These are phyloP conservation scores for Murraya paniculata DNA, from an alignment of 345 rosid species.

Conservation along the genomic window DNA sequence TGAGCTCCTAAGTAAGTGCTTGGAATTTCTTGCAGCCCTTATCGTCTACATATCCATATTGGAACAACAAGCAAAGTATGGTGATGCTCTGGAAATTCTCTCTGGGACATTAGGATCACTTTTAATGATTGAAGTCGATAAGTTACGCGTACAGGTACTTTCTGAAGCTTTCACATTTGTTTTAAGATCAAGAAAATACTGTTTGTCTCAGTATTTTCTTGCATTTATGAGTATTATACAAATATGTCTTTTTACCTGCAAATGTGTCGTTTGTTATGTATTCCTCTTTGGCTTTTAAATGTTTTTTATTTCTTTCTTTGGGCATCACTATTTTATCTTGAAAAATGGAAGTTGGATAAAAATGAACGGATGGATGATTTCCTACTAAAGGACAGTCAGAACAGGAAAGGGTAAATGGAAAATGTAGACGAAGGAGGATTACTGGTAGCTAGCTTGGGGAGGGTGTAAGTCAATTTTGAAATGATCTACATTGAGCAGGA, in stretches of 20 bases:
- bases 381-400: background rate
- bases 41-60: conserved; percentile 82
- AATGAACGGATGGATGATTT: background rate
- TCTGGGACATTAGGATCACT: conserved; percentile 86
- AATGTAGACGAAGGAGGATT: background rate
- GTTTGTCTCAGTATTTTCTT: background rate
- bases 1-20: conserved; percentile 15
- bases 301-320: background rate
- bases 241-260: background rate
- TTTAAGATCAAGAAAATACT: background rate
- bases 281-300: background rate
- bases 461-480: background rate
- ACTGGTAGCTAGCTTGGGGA: background rate
- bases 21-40: conserved; percentile 61
- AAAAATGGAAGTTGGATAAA: background rate
- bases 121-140: conserved; percentile 84
- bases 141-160: conserved; percentile 83
- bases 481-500: background rate
- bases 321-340: background rate
- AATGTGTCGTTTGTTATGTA: background rate
- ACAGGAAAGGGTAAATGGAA: background rate
- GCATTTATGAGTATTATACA: background rate
- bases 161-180: conserved; percentile 25
- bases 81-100: conserved; percentile 78
- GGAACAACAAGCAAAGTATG: conserved; percentile 82